Conservation (phyloP, 2,329 filamentous ascomycete species). For the Colletotrichum lentis region DNA sequence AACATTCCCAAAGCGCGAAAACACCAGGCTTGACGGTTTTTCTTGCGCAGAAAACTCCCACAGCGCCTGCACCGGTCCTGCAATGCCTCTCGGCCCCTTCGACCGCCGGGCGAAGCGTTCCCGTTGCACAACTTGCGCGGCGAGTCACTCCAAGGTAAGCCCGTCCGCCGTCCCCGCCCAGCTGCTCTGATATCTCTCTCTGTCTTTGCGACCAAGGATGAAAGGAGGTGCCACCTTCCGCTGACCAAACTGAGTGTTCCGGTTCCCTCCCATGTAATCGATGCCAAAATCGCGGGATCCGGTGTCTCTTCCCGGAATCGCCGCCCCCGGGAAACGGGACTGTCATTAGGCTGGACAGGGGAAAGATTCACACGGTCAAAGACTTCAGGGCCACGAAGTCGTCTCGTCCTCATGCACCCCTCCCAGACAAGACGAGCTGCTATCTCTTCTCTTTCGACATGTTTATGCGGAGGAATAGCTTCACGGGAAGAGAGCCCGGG, state of each 20-base stretch:
- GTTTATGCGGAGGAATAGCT: constrained; percentile 44
- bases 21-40: neutral
- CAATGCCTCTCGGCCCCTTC: constrained; percentile 47
- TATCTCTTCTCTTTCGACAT: constrained; percentile 46
- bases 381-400: neutral
- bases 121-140: constrained; percentile 45
- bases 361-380: constrained; percentile 25
- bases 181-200: neutral
- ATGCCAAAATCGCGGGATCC: constrained; percentile 42
- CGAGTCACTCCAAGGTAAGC: constrained; percentile 48
- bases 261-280: constrained; percentile 45
- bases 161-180: neutral
- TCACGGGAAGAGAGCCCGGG: constrained; percentile 34
- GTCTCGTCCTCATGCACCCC: constrained; percentile 9
- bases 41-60: neutral
- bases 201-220: neutral
- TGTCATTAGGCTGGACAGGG: constrained; percentile 42
- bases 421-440: constrained; percentile 31
- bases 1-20: neutral
- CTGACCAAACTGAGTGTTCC: constrained; percentile 44
- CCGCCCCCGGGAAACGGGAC: neutral
- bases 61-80: neutral
- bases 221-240: neutral
- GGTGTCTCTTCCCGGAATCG: constrained; percentile 40
- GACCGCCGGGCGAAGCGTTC: constrained; percentile 46